Conservation (phyloP, 163 green algal genomes). For the Botryococcus braunii region DNA sequence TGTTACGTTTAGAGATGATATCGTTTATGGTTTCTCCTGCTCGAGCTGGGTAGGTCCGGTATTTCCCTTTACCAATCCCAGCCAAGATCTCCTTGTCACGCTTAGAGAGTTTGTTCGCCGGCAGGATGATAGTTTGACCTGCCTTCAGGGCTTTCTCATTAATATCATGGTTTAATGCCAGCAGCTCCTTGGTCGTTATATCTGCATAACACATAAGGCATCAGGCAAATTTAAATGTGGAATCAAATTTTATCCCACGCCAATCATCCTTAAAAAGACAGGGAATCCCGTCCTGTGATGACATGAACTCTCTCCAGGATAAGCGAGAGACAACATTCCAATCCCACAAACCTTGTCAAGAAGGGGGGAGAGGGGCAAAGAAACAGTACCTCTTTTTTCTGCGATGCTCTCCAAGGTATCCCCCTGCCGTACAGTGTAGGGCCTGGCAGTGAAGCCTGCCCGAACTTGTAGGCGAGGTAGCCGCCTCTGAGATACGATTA, state of each 20-base stretch:
- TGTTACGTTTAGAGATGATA: conserved; percentile 64
- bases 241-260: no score
- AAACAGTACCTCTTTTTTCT: conserved; percentile 74
- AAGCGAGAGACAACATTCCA: no score
- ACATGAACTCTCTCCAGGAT: no score
- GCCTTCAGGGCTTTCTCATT: conserved; percentile 32
- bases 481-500: no score
- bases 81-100: conserved; percentile 76
- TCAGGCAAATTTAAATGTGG: conserved; percentile 15
- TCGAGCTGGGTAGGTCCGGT: conserved; percentile 48
- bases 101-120: conserved; percentile 58
- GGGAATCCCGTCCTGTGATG: no score
- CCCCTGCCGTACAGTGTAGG: conserved; percentile 76
- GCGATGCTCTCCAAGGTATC: conserved; percentile 71
- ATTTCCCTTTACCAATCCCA: conserved; percentile 7
- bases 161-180: conserved; percentile 40
- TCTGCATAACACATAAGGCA: conserved; percentile 23
- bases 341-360: no score
- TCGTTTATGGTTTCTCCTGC: conserved; percentile 48
- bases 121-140: conserved; percentile 73
- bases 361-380: no score
- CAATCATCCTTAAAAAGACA: no score
- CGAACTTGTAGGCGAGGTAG: no score
- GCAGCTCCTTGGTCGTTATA: conserved; percentile 26
- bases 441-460: conserved; percentile 42